These are phyloP conservation scores for Tylopilus balloui DNA, from an alignment of 768 basidiomycete genomes.

Conservation along the genomic window DNA sequence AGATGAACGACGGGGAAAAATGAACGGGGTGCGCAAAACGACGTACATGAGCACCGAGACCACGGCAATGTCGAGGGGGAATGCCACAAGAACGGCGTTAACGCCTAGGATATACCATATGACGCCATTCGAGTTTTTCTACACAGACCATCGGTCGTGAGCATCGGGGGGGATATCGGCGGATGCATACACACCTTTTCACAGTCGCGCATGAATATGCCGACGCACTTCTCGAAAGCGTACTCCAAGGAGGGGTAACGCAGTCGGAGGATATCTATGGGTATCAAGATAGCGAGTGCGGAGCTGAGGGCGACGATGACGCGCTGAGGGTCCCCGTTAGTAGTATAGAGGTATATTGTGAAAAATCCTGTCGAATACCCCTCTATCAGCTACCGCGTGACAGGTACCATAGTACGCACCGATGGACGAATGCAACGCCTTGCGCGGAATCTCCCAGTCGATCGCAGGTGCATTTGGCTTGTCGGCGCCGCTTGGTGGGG, in stretches of 20 bases:
- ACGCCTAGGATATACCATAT: constrained; percentile 88
- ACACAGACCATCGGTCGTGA: background rate
- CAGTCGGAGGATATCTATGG: constrained; percentile 75
- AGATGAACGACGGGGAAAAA: background rate
- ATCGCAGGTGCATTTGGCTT: constrained; percentile 29
- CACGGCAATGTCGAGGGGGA: constrained; percentile 86
- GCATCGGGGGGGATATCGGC: background rate
- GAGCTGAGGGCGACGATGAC: constrained; percentile 62
- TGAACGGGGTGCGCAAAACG: background rate
- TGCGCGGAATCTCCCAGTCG: constrained; percentile 91
- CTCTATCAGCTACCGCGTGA: constrained; percentile 1
- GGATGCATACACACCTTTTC: constrained; percentile 52
- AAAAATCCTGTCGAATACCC: constrained; percentile 49
- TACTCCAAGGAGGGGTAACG: constrained; percentile 58
- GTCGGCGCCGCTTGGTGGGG: constrained; percentile 1
- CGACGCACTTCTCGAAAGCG: constrained; percentile 65
- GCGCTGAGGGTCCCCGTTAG: constrained; percentile 42
- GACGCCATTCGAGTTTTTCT: constrained; percentile 76
- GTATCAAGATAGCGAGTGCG: constrained; percentile 61
- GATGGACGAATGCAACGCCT: constrained; percentile 82
- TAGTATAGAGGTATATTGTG: constrained; percentile 53
- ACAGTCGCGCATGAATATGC: constrained; percentile 86
- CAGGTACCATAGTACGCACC: constrained; percentile 47
- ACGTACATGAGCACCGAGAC: constrained; percentile 85
- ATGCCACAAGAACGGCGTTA: constrained; percentile 65